These are phyloP conservation scores for Vicia faba DNA, from an alignment of 306 rosid genomes.

Conservation along the genomic window DNA sequence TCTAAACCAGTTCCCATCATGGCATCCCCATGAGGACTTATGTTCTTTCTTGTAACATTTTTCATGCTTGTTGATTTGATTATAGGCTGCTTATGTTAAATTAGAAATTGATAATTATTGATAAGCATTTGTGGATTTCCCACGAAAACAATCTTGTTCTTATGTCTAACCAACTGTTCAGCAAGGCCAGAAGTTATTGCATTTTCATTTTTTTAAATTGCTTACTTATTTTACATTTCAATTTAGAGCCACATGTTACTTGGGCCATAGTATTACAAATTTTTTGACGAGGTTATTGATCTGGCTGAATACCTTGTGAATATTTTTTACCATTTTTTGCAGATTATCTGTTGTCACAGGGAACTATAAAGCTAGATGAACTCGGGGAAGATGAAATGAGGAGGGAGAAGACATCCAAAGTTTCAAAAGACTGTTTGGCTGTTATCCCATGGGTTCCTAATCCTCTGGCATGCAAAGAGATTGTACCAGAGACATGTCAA, in stretches of 20 bases:
- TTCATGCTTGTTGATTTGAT: not conserved
- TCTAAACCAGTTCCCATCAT: too few relatives aligned
- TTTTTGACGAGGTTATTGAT: not conserved
- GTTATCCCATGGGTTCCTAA: constrained; percentile 53
- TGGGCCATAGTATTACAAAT: not conserved
- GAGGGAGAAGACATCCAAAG: constrained; percentile 36
- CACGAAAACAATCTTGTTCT: not conserved
- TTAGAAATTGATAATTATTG: too few relatives aligned
- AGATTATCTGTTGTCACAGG: constrained; percentile 35
- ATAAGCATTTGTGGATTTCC: not conserved
- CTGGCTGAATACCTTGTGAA: not conserved
- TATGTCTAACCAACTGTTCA: not conserved
- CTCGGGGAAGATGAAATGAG: constrained; percentile 25
- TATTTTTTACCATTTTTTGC: not conserved
- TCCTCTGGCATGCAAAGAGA: constrained; percentile 24
- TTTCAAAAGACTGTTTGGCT: constrained; percentile 37
- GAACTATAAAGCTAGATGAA: constrained; percentile 23
- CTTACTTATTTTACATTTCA: not conserved
- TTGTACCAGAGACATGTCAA: constrained; percentile 23
- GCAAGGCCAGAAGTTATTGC: not conserved
- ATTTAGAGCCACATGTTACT: not conserved
- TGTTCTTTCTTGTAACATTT: too few relatives aligned
- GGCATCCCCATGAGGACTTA: too few relatives aligned
- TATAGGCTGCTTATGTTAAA: too few relatives aligned
- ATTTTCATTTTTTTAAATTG: not conserved